phyloP scores from a whole-genome alignment of 495 filamentous ascomycete species.

The Aspergillus wentii region DNA sequence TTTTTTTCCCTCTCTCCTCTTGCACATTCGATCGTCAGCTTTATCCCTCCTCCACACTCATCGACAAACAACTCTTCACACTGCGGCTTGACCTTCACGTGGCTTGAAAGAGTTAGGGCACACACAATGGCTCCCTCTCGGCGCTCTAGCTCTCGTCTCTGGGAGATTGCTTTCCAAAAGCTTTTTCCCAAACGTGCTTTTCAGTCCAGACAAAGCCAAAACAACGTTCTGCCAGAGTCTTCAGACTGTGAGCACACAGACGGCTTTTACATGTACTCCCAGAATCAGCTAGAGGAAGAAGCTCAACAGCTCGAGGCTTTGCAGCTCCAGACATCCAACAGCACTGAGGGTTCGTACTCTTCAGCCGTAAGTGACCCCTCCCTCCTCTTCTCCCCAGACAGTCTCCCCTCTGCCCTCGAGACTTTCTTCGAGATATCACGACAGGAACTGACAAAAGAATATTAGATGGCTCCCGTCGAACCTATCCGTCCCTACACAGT shows the following conservation, averaged over 20 bases:
- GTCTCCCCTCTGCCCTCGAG: too few species aligned
- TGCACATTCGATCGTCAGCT: too few species aligned
- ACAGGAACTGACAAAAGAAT: conserved; percentile 1
- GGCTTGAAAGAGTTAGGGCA: too few species aligned
- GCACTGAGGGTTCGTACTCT: conserved; percentile 12
- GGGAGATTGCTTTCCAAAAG: conserved; percentile 11
- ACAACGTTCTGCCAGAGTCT: conserved; percentile 1
- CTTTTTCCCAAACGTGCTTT: conserved; percentile 13
- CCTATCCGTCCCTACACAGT: conserved; percentile 26
- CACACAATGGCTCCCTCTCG: too few species aligned
- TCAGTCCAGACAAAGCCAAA: conserved; percentile 1
- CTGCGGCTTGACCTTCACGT: too few species aligned
- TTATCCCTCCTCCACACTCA: too few species aligned
- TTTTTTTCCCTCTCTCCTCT: too few species aligned
- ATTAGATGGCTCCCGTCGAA: conserved; percentile 18
- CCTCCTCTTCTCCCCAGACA: too few species aligned
- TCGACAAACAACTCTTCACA: too few species aligned
- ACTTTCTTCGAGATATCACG: too few species aligned
- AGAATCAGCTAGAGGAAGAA: conserved; percentile 15
- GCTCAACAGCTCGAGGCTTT: conserved; percentile 2
- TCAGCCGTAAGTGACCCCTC: conserved; percentile 19
- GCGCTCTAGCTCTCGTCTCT: conserved; percentile 12
- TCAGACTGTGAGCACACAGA: conserved; percentile 11
- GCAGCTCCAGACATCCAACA: conserved; percentile 8
- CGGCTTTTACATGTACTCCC: conserved; percentile 23